phyloP scores from a whole-genome alignment of 1,139 yeast genomes.

The Tardiomyces depauwii region DNA sequence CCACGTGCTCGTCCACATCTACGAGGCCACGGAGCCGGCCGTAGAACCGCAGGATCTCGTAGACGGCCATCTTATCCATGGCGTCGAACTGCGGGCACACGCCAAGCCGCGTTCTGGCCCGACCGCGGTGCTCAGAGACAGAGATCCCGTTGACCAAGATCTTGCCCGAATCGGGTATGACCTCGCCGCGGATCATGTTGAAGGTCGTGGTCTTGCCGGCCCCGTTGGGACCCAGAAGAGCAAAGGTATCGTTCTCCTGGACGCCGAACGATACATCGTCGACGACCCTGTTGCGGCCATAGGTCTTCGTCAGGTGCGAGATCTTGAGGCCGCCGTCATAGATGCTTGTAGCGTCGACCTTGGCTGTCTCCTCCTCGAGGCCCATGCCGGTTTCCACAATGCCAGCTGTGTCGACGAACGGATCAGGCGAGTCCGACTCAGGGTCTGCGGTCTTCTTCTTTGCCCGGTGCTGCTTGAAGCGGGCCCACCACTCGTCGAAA shows the following conservation, averaged over 20 bases:
- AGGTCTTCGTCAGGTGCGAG: constrained; percentile 20
- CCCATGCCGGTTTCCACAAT: constrained; percentile 1
- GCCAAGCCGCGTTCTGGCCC: constrained; percentile 24
- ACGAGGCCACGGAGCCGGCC: constrained; percentile 33
- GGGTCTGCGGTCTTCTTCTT: background rate
- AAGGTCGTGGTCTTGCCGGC: constrained; percentile 91
- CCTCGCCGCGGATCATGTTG: constrained; percentile 52
- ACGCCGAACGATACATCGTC: constrained; percentile 28
- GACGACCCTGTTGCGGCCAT: constrained; percentile 20
- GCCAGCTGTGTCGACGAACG: background rate
- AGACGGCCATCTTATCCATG: constrained; percentile 27
- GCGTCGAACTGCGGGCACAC: constrained; percentile 32
- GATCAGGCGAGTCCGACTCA: background rate
- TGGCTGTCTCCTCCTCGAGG: constrained; percentile 2
- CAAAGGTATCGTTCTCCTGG: constrained; percentile 25
- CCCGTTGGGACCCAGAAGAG: constrained; percentile 84
- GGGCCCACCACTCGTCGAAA: constrained; percentile 3
- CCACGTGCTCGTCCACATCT: constrained; percentile 86
- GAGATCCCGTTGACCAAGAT: constrained; percentile 22
- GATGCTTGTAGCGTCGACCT: constrained; percentile 3
- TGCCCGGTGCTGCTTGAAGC: background rate
- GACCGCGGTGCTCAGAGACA: constrained; percentile 18
- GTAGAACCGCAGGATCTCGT: constrained; percentile 23
- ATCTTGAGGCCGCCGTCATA: constrained; percentile 21
- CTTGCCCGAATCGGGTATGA: constrained; percentile 20